phyloP scores from a whole-genome alignment of 1,139 yeast genomes.

The Debaryomyces fabryi region DNA sequence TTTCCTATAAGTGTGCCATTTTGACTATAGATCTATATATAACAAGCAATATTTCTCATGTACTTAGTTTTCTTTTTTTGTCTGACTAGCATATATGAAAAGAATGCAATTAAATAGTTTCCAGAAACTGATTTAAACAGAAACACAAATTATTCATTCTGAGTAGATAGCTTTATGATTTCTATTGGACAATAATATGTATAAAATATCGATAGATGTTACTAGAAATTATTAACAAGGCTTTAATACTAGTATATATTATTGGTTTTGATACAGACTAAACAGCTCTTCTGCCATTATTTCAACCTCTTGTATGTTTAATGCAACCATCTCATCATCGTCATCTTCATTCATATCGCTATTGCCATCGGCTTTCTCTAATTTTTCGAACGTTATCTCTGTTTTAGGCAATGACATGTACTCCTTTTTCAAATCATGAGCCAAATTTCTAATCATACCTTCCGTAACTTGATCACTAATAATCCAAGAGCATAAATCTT shows the following conservation, averaged over 20 bases:
- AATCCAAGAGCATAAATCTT: slow-evolving; percentile 81
- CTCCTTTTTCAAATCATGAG: slow-evolving; percentile 60
- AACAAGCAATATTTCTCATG: background rate
- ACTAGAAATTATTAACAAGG: background rate
- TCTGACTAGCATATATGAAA: background rate
- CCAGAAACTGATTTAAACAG: too few relatives aligned
- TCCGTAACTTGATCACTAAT: slow-evolving; percentile 58
- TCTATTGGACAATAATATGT: background rate
- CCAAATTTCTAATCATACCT: slow-evolving; percentile 56
- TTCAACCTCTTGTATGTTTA: slow-evolving; percentile 54
- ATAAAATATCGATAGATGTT: too few relatives aligned
- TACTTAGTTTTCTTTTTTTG: background rate
- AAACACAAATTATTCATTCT: too few relatives aligned
- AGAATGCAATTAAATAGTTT: background rate
- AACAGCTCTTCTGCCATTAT: slow-evolving; percentile 57
- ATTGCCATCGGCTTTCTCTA: slow-evolving; percentile 21
- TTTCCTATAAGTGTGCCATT: background rate
- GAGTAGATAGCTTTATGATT: background rate
- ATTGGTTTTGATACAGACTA: slow-evolving; percentile 19
- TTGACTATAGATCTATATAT: background rate
- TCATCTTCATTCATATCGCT: slow-evolving; percentile 26
- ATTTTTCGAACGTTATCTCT: slow-evolving; percentile 45
- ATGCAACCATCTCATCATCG: slow-evolving; percentile 45
- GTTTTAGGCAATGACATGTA: slow-evolving; percentile 24
- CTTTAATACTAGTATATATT: background rate